Evolutionary conservation across 306 rosid genomes (phyloP).

Genomic region (Trifolium pratense): DNA sequence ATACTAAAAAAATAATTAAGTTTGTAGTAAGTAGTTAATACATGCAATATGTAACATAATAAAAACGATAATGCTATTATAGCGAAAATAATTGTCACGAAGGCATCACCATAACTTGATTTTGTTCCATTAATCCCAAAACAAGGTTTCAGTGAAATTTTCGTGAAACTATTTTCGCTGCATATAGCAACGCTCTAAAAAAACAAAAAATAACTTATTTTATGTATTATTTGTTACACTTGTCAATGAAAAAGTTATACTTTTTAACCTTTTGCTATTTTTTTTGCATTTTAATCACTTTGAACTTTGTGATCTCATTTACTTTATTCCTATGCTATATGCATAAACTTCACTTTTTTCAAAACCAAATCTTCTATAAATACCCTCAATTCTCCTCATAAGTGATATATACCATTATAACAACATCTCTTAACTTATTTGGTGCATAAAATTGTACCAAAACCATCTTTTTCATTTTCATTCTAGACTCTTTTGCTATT

Average conservation of each 20-base stretch:
- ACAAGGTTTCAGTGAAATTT: too few species aligned
- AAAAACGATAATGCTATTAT: too few species aligned
- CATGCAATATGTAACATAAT: background rate
- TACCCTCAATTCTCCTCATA: conserved; percentile 22
- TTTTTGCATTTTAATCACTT: background rate
- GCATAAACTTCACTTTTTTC: background rate
- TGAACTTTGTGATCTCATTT: background rate
- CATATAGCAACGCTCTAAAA: too few species aligned
- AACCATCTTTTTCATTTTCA: background rate
- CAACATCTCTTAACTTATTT: background rate
- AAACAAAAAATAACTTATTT: conserved; percentile 1
- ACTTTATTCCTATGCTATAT: background rate
- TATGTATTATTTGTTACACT: background rate
- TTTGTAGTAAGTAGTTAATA: too few species aligned
- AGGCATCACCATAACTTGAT: too few species aligned
- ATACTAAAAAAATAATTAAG: too few species aligned
- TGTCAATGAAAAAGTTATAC: background rate
- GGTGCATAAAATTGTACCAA: too few species aligned
- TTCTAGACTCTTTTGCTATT: background rate
- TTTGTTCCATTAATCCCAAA: too few species aligned
- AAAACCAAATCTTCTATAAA: conserved; percentile 38
- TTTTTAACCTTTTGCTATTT: background rate
- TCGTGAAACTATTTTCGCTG: too few species aligned
- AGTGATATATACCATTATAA: background rate
- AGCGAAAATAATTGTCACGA: too few species aligned